A percentile compares a stretch with the other conserved stretches of the same genome.
phyloP scores from a whole-genome alignment of 805 yeast species.

The Pichia ethanolica region DNA sequence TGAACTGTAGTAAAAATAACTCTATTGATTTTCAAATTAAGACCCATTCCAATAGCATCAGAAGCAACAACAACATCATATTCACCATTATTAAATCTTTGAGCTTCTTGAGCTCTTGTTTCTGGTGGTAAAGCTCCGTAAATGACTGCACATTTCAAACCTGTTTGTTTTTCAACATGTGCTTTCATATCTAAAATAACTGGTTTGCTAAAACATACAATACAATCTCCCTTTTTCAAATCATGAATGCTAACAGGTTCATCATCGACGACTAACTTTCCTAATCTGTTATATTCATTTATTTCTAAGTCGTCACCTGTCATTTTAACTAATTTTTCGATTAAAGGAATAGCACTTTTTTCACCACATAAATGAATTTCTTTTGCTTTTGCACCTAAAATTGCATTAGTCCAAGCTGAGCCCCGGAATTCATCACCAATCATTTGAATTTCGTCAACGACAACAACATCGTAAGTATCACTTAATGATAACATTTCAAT shows the following conservation, averaged over 20 bases:
- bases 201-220: constrained; percentile 77
- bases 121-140: constrained; percentile 97
- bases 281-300: constrained; percentile 65
- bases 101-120: constrained; percentile 79
- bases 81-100: constrained; percentile 66
- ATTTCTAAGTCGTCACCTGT: constrained; percentile 82
- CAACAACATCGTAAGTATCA: constrained; percentile 72
- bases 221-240: constrained; percentile 72
- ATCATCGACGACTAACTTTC: constrained; percentile 54
- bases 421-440: constrained; percentile 75
- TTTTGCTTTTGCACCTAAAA: constrained; percentile 77
- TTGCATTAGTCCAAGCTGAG: constrained; percentile 89
- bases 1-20: constrained; percentile 61
- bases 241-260: constrained; percentile 30
- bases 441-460: constrained; percentile 96
- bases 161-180: constrained; percentile 56
- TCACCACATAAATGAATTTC: constrained; percentile 95
- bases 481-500: constrained; percentile 83
- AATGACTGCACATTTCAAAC: constrained; percentile 72
- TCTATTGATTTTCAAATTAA: constrained; percentile 76
- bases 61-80: constrained; percentile 87
- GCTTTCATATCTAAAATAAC: constrained; percentile 63
- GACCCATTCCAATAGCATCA: constrained; percentile 97
- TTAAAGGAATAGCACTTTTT: constrained; percentile 65
- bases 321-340: constrained; percentile 47